Conservation (phyloP, 2,329 filamentous ascomycete genomes). For the Fusarium anthophilum region DNA sequence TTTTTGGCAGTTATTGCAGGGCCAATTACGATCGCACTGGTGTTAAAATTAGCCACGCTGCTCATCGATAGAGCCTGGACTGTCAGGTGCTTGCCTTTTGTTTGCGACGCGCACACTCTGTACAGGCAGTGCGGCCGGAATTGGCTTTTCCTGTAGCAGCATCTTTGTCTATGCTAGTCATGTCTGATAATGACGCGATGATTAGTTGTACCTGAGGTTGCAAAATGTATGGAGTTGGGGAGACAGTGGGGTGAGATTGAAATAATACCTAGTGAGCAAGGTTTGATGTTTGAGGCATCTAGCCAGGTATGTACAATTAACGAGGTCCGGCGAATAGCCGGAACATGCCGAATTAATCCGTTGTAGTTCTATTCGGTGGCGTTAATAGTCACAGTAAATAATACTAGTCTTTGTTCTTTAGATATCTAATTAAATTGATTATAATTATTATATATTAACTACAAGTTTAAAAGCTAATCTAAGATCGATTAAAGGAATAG, state of each 20-base stretch:
- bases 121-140: background rate
- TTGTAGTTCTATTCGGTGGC: no score
- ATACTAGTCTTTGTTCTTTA: rapidly evolving
- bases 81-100: background rate
- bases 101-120: background rate
- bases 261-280: background rate
- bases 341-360: background rate
- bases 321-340: background rate
- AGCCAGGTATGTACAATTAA: no score
- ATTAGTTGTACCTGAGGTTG: background rate
- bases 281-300: background rate
- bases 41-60: background rate
- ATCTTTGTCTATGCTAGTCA: background rate
- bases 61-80: background rate
- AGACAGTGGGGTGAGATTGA: background rate
- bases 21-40: background rate
- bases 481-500: no score
- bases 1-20: background rate
- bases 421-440: no score
- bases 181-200: background rate
- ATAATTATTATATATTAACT: no score
- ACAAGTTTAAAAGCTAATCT: no score
- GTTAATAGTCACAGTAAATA: no score
- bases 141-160: background rate
- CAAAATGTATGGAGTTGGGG: background rate